These are phyloP conservation scores for Fusarium brevicatenulatum DNA, from an alignment of 2,329 filamentous ascomycete species.

Conservation along the genomic window DNA sequence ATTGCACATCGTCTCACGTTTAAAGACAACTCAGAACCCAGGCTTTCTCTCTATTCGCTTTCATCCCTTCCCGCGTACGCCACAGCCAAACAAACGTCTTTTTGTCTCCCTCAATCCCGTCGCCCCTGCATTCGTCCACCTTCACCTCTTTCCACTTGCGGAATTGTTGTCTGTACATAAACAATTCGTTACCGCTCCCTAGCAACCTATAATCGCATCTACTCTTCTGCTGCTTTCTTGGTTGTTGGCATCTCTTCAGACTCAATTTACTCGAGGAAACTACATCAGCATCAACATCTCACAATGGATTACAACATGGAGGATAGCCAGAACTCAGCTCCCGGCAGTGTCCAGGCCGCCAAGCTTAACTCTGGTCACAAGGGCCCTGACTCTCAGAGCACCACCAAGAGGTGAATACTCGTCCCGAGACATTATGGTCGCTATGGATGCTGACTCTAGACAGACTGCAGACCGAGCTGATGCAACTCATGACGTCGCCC, in stretches of 20 bases:
- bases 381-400: constrained; percentile 74
- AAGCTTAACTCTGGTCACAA: constrained; percentile 69
- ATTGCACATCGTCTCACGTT: constrained; percentile 10
- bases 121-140: constrained; percentile 24
- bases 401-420: constrained; percentile 75
- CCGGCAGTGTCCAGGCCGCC: constrained; percentile 68
- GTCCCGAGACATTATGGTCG: neutral
- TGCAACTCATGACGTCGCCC: constrained; percentile 97
- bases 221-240: constrained; percentile 16
- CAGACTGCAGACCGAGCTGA: constrained; percentile 95
- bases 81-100: constrained; percentile 11
- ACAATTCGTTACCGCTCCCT: constrained; percentile 9
- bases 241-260: constrained; percentile 6
- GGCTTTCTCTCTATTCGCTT: neutral
- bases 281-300: constrained; percentile 19
- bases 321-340: constrained; percentile 74
- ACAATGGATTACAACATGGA: constrained; percentile 59
- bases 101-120: constrained; percentile 10
- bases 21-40: constrained; percentile 3
- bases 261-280: neutral
- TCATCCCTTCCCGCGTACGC: constrained; percentile 12
- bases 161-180: constrained; percentile 33
- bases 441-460: constrained; percentile 10
- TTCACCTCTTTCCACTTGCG: constrained; percentile 39
- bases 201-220: constrained; percentile 2